Conservation (phyloP, 1,284 basidiomycete genomes). For the Cutaneotrichosporon spelunceum region DNA sequence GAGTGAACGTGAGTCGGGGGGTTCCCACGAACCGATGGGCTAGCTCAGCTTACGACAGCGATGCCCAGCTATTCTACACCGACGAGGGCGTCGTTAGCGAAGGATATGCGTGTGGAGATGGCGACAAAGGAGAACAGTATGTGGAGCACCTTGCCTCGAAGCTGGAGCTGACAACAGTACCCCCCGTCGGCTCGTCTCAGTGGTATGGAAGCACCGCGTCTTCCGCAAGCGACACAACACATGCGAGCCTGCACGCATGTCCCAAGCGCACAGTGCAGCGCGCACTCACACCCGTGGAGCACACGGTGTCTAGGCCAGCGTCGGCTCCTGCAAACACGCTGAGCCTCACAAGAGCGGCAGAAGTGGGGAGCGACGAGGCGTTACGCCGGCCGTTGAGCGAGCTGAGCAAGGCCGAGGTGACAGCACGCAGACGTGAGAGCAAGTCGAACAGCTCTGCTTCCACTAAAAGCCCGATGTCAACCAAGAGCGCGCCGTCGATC, state of each 20-base stretch:
- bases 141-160: neutral
- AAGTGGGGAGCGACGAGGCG: neutral
- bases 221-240: neutral
- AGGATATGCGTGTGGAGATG: neutral
- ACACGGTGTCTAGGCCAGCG: neutral
- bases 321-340: neutral
- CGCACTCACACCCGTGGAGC: neutral
- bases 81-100: neutral
- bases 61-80: neutral
- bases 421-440: neutral
- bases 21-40: too few species aligned
- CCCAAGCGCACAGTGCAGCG: neutral
- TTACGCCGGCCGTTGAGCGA: neutral
- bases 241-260: neutral
- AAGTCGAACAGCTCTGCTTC: neutral
- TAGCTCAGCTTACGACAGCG: neutral
- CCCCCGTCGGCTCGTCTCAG: neutral
- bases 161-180: neutral
- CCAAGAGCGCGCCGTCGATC: neutral
- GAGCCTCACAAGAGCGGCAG: neutral
- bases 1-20: neutral
- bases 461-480: neutral
- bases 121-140: neutral
- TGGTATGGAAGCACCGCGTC: neutral
- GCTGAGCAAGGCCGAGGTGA: neutral